Evolutionary conservation across 2,329 filamentous ascomycete species (phyloP), one percentile per base, ranked within the genome.

Genomic region (Penicillium sp.): DNA sequence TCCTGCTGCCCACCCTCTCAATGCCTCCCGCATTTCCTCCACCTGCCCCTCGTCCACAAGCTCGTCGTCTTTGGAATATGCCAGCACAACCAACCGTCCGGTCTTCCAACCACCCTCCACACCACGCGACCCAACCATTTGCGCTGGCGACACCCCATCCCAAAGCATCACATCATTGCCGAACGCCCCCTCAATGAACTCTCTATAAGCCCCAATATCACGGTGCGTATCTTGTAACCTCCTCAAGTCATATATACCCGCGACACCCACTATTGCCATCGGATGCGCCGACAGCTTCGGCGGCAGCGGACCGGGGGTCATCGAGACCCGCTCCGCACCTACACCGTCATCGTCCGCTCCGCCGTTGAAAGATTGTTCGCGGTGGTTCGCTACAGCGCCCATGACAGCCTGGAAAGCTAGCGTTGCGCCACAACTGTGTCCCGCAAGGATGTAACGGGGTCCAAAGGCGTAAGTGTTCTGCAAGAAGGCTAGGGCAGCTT

Each of bases 361-460:
- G 1, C 37, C 53, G 12, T 37, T 54, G 25, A 58, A 58, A 1
- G 53, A 25, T 27, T 52, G 40, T 53, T 65, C 49, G 22, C 53
- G 23, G n/a, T 60, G 55, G 6, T 49, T 51, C 22, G 60, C 48
- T 37, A 69, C 49, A 25, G 57, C 45, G 7, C 67, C 61, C 73
- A 79, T 77, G 5, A 77, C 73, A 5, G 68, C 65, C 53, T 79
- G 75, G 49, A 78, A 75, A 8, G 77, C 75, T 41, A 80, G 58
- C 2, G 76, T 79, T 8, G 77, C 77, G 6, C 77, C 77, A 51
- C 76, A 78, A 49, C 76, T 79, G 56, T 80, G 77, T 4, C 77
- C 77, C 12, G 74, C 72, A 1, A 80, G 72, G 20, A 80, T 61
- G 47, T 79, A 80, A 18, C 67, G 61, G 4, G 68, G 60, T 1